These are phyloP conservation scores for Aschersonia sp. DNA, from an alignment of 2,329 filamentous ascomycete genomes.

Conservation along the genomic window DNA sequence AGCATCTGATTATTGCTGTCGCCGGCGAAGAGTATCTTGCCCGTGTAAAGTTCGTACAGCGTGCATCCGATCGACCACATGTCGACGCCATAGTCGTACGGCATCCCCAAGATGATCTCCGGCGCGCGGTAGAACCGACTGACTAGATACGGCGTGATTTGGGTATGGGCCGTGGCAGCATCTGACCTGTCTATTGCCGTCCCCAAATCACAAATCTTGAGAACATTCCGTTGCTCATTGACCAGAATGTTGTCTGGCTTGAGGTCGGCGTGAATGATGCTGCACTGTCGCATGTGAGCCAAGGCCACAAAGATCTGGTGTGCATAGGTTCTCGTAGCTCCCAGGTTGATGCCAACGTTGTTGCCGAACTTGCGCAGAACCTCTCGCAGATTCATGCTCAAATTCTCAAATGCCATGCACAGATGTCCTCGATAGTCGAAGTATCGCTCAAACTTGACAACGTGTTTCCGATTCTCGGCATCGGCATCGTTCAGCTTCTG, in stretches of 20 bases:
- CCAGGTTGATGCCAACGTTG: constrained; percentile 81
- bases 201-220: constrained; percentile 94
- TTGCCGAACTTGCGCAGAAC: constrained; percentile 92
- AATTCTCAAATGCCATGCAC: constrained; percentile 93
- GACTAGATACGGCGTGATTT: constrained; percentile 88
- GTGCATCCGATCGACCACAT: constrained; percentile 98
- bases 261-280: constrained; percentile 87
- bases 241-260: constrained; percentile 96
- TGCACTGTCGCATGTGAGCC: constrained; percentile 77
- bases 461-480: constrained; percentile 77
- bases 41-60: constrained; percentile 91
- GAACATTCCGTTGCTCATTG: constrained; percentile 65
- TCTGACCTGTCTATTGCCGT: constrained; percentile 90
- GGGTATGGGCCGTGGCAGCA: constrained; percentile 53
- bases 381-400: constrained; percentile 85
- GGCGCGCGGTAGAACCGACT: constrained; percentile 96
- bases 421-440: constrained; percentile 94
- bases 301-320: constrained; percentile 89
- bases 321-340: constrained; percentile 76
- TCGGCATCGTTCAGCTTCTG: constrained; percentile 78
- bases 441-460: constrained; percentile 72
- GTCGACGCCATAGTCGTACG: constrained; percentile 87
- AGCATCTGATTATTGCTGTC: constrained; percentile 98
- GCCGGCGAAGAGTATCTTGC: constrained; percentile 92
- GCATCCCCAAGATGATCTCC: constrained; percentile 94